Conservation (phyloP, 345 rosid genomes). For the Populus ilicifolia region DNA sequence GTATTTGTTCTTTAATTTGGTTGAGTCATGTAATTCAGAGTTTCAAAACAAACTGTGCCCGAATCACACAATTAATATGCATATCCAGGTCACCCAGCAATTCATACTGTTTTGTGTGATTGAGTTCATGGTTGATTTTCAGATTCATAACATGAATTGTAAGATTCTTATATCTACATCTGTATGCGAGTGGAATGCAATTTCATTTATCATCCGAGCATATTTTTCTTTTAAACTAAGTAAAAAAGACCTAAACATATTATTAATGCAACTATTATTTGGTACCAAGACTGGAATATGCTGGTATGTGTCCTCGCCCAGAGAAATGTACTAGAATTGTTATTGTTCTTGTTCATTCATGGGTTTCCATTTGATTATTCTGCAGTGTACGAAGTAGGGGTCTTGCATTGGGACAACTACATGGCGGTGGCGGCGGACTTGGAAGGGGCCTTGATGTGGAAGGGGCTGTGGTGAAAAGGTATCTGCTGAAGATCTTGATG, state of each 20-base stretch:
- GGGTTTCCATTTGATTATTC: slow-evolving; percentile 6
- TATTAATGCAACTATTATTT: background rate
- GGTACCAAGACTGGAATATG: background rate
- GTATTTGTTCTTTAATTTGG: background rate
- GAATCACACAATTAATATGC: background rate
- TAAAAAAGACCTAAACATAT: background rate
- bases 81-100: background rate
- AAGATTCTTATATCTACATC: background rate
- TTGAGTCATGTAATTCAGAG: background rate
- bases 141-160: background rate
- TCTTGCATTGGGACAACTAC: background rate
- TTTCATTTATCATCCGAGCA: background rate
- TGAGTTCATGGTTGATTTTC: background rate
- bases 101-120: background rate
- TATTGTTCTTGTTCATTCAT: background rate
- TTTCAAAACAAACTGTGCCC: background rate
- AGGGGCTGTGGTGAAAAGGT: slow-evolving; percentile 42
- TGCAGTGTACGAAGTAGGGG: background rate
- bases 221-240: background rate
- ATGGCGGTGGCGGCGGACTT: slow-evolving; percentile 33
- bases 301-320: background rate
- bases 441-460: slow-evolving; percentile 47
- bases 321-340: background rate
- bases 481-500: slow-evolving; percentile 95
- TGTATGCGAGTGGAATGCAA: background rate